phyloP scores from a whole-genome alignment of 768 basidiomycete genomes.

The Lactarius psammicola region DNA sequence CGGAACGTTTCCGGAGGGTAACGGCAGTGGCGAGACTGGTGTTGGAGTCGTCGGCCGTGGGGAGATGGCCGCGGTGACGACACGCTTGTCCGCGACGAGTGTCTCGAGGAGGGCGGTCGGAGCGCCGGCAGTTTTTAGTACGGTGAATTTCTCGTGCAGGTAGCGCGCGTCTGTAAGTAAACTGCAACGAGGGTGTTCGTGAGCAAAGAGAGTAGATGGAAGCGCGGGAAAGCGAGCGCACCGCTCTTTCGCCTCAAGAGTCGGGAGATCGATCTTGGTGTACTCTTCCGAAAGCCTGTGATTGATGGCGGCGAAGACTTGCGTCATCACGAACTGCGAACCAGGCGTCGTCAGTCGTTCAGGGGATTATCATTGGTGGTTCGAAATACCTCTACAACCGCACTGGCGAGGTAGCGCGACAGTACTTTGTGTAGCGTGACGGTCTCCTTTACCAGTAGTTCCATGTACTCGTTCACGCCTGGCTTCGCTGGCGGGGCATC shows the following conservation, averaged over 20 bases:
- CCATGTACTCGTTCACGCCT: constrained; percentile 87
- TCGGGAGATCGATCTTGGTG: constrained; percentile 74
- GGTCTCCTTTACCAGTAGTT: constrained; percentile 90
- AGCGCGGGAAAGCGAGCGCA: constrained; percentile 37
- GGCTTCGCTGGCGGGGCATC: constrained; percentile 55
- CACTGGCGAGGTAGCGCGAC: constrained; percentile 78
- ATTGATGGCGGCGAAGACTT: constrained; percentile 92
- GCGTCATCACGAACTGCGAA: constrained; percentile 83
- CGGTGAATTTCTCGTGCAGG: constrained; percentile 71
- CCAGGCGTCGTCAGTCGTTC: constrained; percentile 19
- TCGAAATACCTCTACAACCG: constrained; percentile 75
- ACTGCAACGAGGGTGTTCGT: constrained; percentile 42
- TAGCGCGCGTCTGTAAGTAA: constrained; percentile 77
- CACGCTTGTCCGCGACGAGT: constrained; percentile 73
- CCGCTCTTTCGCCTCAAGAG: constrained; percentile 84
- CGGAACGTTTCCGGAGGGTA: constrained; percentile 17
- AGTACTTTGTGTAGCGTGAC: constrained; percentile 94
- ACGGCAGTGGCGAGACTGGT: constrained; percentile 16
- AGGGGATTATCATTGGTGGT: not conserved
- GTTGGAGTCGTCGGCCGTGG: constrained; percentile 11
- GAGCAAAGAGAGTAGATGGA: constrained; percentile 12
- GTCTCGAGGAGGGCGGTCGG: constrained; percentile 81
- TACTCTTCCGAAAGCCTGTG: constrained; percentile 88
- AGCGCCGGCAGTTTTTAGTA: constrained; percentile 62
- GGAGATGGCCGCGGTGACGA: not conserved